Evolutionary conservation across 2,329 filamentous ascomycete species (phyloP), one percentile per base, ranked within the genome.

Genomic region (Pezicula carpinea): DNA sequence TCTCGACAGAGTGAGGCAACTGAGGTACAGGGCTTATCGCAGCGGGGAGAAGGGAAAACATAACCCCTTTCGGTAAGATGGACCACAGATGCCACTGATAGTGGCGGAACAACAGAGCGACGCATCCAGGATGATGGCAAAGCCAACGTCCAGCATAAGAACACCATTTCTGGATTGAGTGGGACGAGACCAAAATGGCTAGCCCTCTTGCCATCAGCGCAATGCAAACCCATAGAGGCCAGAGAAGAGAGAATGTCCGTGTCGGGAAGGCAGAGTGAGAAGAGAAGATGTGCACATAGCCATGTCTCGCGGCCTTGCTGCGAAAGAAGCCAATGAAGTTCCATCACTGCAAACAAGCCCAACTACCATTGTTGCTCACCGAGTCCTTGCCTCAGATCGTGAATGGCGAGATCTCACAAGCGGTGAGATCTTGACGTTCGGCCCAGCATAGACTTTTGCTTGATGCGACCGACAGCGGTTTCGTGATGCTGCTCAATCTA

Each of bases 51-150:
- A n/a, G 38, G 38, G 38, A 40, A 40, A 40, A 40, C 14, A 40
- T 40, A 26, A n/a, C 38, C 38, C n/a, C 19, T 40, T 40, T 26
- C 18, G 38, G 38, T 40, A 22, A 40, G 22, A 22, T 22, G 38
- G 11, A 22, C n/a, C 38, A 40, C n/a, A 22, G 38, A 21, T 23
- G 19, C n/a, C 38, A 40, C n/a, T 22, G 38, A 21, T 23, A 40
- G 22, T 19, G 22, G 38, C 38, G 5, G 15, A 40, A 29, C 11
- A 14, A 22, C 26, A 29, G 14, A 15, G 22, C 22, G 38, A 39
- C 18, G 18, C 17, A n/a, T 6, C 35, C 18, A 18, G 18, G 18
- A 22, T 23, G n/a, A 26, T 15, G 7, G 38, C 21, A 40, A 6
- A 13, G 17, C 38, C n/a, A 14, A 19, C 8, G 23, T 23, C 38